Evolutionary conservation across 805 yeast genomes (phyloP).

Genomic region (Pichia exigua): DNA sequence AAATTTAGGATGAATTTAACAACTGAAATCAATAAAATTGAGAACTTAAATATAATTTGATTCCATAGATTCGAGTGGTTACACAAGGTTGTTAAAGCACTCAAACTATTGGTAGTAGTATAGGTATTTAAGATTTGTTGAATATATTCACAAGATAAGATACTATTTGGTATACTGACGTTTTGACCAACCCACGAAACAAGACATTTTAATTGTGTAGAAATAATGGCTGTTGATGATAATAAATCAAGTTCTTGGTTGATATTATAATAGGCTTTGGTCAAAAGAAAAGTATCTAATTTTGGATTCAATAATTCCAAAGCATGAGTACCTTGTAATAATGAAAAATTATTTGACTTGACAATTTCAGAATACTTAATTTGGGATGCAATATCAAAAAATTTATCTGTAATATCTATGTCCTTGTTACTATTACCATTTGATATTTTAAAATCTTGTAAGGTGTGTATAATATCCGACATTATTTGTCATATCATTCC

Average conservation of each 20-base stretch:
- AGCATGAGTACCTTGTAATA: slow-evolving; percentile 83
- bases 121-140: slow-evolving; percentile 5
- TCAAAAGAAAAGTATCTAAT: slow-evolving; percentile 72
- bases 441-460: background rate
- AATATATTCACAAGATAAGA: slow-evolving; percentile 68
- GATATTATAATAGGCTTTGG: slow-evolving; percentile 38
- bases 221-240: slow-evolving; percentile 44
- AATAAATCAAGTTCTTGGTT: slow-evolving; percentile 27
- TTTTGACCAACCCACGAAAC: slow-evolving; percentile 73
- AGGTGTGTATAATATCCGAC: background rate
- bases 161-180: slow-evolving; percentile 59
- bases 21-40: slow-evolving; percentile 47
- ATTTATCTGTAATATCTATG: slow-evolving; percentile 49
- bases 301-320: slow-evolving; percentile 64
- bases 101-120: background rate
- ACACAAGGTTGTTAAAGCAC: background rate
- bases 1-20: slow-evolving; percentile 40
- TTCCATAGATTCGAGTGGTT: slow-evolving; percentile 21
- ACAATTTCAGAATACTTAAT: slow-evolving; percentile 45
- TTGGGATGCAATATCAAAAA: slow-evolving; percentile 31
- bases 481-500: background rate
- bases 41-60: slow-evolving; percentile 41
- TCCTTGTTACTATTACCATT: background rate
- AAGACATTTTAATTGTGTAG: slow-evolving; percentile 41
- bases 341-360: slow-evolving; percentile 50